Evolutionary conservation across 2,329 filamentous ascomycete species (phyloP), one percentile per base, ranked within the genome.

Genomic region (Verticillium isaacii): DNA sequence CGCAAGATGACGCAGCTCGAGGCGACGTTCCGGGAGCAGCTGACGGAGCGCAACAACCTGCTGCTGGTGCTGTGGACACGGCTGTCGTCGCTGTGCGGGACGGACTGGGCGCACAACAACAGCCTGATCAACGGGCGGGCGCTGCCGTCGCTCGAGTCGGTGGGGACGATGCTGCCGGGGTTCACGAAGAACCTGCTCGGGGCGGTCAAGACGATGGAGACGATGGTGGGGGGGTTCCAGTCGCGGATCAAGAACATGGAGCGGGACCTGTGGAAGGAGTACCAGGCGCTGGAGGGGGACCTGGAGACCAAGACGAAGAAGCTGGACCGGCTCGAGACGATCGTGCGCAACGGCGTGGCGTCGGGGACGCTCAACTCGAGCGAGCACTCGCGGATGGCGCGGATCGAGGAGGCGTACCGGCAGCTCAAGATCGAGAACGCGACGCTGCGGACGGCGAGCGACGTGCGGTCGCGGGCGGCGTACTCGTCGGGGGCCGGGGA

Each of bases 101-200:
- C 87, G 0, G 95, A 98, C 71, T 99, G 95, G 94, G 87, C 91
- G 5, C 91, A 97, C 73, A 88, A 89, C 69, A 93, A 98, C 74
- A 90, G 89, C 61, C 85, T 97, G 29, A 91, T 98, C 71, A 94
- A 95, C 69, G 92, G 93, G 23, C 91, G 94, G 63, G 86, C 85
- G 1, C 78, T 96, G 7, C 92, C 93, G 0, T 92, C 90, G 14
- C 82, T 96, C 37, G 94, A 97, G 70, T 88, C 93, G 15, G 90
- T 99, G 64, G 87, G 89, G 1, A 93, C 89, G 58, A 92, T 95
- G 76, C 82, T 98, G 5, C 89, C 91, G 0, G 91, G 90, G 1
- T 98, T 98, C 77, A 91, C 90, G 71, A 92, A 93, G 74, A 98
- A 97, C 72, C 83, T 99, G 32, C 77, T 97, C 54, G 86, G 89